Base-by-base conservation (phyloP, 495 filamentous ascomycete genomes). In the Xylaria palmicola region DNA sequence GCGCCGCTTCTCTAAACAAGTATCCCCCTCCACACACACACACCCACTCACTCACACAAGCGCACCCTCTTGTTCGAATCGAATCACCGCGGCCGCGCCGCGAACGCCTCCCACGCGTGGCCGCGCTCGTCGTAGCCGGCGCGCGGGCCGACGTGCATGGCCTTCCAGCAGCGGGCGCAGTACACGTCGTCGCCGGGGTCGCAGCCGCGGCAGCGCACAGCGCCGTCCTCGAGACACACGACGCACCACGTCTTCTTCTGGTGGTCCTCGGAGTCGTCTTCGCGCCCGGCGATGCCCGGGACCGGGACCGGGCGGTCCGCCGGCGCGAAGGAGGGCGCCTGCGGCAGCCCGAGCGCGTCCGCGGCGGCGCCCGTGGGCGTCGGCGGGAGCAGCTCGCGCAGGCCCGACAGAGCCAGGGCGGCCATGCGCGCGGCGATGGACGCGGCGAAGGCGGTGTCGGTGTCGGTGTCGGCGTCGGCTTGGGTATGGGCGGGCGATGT, bases 151-250 rank as follows among this genome's bases (percentile, higher is more conserved):
- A 81, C 74, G 62, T 91, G 88, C 67, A 88, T 87, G 65, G 89
- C 88, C 48, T 73, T 76, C 87, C 87, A 91, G 73, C 88, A 90
- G 6, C 78, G 67, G 9, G 72, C 75, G 70, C 88, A 91, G 65
- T 88, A 91, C 17, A 86, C 68, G 17, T 61, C 34, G 58, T 90
- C 86, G 7, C 77, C 79, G 6, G 24, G 17, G 58, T 86, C 85
- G 65, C 88, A 90, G 10, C 84, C 87, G 2, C 79, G 52, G 66
- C 88, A 91, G 51, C 72, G 69, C 10, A 90, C 73, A 4, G 79
- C 80, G 3, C 85, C 87, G 63, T 90, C 86, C 36, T 85, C 85
- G 30, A 84, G 83, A 65, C 88, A 91, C 45, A 90, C 88, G 13
- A 82, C 77, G 67, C 88, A 91, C 87, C 88, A 90, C 22, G 75